Base-by-base conservation (phyloP, 306 rosid species). In the Urtica urens region DNA sequence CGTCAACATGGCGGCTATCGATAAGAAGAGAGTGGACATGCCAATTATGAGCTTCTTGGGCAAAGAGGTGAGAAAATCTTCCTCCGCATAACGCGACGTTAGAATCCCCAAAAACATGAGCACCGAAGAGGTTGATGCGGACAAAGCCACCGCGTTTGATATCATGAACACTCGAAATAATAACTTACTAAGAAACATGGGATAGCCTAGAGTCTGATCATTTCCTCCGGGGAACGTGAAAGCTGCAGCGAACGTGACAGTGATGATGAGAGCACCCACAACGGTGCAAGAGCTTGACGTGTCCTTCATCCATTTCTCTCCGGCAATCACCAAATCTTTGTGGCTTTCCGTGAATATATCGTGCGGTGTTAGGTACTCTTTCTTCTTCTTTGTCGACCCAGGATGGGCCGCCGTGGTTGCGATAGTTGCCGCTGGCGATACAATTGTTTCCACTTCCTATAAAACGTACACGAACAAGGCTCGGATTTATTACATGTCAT, bases 301-400 rank as follows among this genome's bases (percentile, higher is more conserved):
- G 12, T 46, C 52, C 18, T 46, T 46, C 52, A 25, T 46, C 52
- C 52, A 46, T 15, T 15, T 46, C 28, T 46, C 52, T 46, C 52
- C 52, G n/a, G 14, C 35, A 5, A 0, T 5, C 21, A 46, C 6
- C 21, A 46, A 25, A 2, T 46, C 22, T 25, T 26, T 46, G 52
- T 46, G 52, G 51, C 14, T 46, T 23, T 46, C 27, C 6, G 52
- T 25, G 12, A 46, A 46, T 24, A 46, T 9, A 4, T 8, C 46
- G 5, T 23, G 46, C 4, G 46, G 46, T 40, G 6, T 40, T 14
- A 35, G 40, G n/a, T 3, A 35, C 40, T 35, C 40, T 35, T 35
- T 35, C 15, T 35, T 35, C 5, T 35, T 35, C 15, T 35, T 35
- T 2, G 40, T 35, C 40, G 15, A 35, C n/a, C n/a, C 40, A 35